Percentiles rank a stretch among this genome's conserved stretches.
phyloP scores from a whole-genome alignment of 2,329 filamentous ascomycete genomes.

The Trichophyton simii region DNA sequence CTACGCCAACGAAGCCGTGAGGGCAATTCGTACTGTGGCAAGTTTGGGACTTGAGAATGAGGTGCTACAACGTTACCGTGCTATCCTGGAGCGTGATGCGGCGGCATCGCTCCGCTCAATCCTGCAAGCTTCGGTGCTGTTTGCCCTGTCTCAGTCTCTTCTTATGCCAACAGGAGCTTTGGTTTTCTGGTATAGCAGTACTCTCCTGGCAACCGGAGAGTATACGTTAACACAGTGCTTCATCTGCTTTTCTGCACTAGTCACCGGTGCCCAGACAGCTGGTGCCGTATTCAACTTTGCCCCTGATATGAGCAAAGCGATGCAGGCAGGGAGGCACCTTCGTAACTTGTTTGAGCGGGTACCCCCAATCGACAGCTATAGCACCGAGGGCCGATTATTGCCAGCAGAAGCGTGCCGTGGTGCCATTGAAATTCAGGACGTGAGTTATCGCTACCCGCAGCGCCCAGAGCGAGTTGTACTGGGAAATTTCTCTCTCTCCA shows the following conservation, averaged over 20 bases:
- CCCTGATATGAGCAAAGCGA: slow-evolving; percentile 84
- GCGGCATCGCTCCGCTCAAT: background rate
- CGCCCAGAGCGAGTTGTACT: slow-evolving; percentile 84
- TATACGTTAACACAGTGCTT: slow-evolving; percentile 82
- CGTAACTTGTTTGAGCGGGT: slow-evolving; percentile 73
- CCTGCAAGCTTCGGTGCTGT: slow-evolving; percentile 62
- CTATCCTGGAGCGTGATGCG: slow-evolving; percentile 41
- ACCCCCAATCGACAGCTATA: slow-evolving; percentile 1
- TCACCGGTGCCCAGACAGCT: slow-evolving; percentile 85
- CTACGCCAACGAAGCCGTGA: slow-evolving; percentile 84
- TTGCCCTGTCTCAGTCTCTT: slow-evolving; percentile 70
- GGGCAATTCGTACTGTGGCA: slow-evolving; percentile 83
- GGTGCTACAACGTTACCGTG: slow-evolving; percentile 59
- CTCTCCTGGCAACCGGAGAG: slow-evolving; percentile 55
- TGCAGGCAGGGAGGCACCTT: slow-evolving; percentile 63
- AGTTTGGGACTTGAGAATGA: slow-evolving; percentile 76
- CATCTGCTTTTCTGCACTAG: slow-evolving; percentile 71
- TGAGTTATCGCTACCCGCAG: slow-evolving; percentile 88
- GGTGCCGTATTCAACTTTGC: slow-evolving; percentile 82
- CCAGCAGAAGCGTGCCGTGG: slow-evolving; percentile 54
- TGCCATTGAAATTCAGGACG: slow-evolving; percentile 73
- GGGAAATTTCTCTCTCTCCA: slow-evolving; percentile 55
- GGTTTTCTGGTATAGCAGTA: slow-evolving; percentile 86
- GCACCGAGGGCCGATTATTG: slow-evolving; percentile 13
- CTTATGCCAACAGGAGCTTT: slow-evolving; percentile 74